Percentiles rank a stretch among this genome's conserved stretches.
Conservation (phyloP, 495 filamentous ascomycete species). For the Elasticomyces elasticus region DNA sequence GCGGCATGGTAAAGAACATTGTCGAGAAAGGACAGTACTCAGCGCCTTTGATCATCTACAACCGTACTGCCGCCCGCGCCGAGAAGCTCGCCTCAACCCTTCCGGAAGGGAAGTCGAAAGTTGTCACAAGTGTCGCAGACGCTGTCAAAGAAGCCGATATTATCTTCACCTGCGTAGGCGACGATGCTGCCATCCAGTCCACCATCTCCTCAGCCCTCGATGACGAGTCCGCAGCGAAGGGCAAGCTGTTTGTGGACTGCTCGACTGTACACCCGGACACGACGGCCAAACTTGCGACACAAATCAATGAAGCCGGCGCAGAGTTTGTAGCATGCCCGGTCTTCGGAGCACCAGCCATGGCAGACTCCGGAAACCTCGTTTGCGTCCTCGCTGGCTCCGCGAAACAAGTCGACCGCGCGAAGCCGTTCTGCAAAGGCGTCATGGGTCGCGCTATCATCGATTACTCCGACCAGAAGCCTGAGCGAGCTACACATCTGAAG, state of each 20-base stretch:
- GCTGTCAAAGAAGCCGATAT: constrained; percentile 61
- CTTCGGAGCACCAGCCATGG: constrained; percentile 74
- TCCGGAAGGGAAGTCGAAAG: constrained; percentile 45
- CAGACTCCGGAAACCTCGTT: constrained; percentile 63
- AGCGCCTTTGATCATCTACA: constrained; percentile 64
- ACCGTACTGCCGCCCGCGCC: constrained; percentile 45
- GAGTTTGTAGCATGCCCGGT: constrained; percentile 72
- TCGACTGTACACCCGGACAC: constrained; percentile 84
- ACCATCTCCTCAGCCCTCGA: constrained; percentile 41
- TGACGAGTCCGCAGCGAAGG: constrained; percentile 36
- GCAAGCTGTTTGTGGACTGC: constrained; percentile 74
- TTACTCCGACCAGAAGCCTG: constrained; percentile 50
- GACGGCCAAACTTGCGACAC: constrained; percentile 50
- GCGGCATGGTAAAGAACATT: constrained; percentile 83
- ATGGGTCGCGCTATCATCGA: constrained; percentile 63
- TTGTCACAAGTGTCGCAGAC: constrained; percentile 51
- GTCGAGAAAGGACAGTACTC: constrained; percentile 63
- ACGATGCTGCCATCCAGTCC: constrained; percentile 59
- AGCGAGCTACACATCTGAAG: constrained; percentile 58
- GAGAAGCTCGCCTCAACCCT: constrained; percentile 31
- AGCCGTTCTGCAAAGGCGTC: constrained; percentile 70
- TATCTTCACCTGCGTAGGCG: constrained; percentile 74
- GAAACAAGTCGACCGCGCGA: constrained; percentile 49
- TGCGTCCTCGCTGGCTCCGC: constrained; percentile 65
- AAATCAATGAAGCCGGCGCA: constrained; percentile 47